Evolutionary conservation across 2,329 filamentous ascomycete species (phyloP), one percentile per base, ranked within the genome.

Genomic region (Cordyceps javanica): DNA sequence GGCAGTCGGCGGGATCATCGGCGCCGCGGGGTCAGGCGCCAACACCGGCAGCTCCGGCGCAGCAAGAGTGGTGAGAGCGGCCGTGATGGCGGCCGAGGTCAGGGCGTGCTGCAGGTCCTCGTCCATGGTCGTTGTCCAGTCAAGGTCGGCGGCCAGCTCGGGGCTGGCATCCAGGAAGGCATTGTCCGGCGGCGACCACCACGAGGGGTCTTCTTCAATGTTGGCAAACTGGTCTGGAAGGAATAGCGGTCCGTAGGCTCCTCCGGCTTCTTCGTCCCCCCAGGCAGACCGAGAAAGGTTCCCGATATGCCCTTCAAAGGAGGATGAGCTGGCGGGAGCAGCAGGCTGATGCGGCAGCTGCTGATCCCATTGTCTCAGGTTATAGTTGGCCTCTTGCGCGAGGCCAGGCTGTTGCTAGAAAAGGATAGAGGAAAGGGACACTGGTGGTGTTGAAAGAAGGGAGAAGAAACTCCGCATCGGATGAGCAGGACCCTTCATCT

Each of bases 351-450:
- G 56, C 23, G 39, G 49, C 39, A 41, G 41, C 49, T 46, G 48
- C 56, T 46, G 56, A 44, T 54, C 56, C 56, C 56, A 58, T 58
- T 45, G 48, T 58, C 42, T 46, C 56, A 58, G 48, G 25, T 51
- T 58, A 26, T 58, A 11, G 10, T 25, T 48, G 56, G 49, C 56
- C 56, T 58, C 56, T 46, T 58, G 34, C 49, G 56, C 56, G 56
- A 58, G 56, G 56, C 56, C 56, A 54, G 45, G 42, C 49, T 57
- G 19, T 19, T 41, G 25, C 19, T 56, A 56, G 6, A 55, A 13
- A 36, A 14, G 10, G n/a, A 19, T 16, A 13, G n/a, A 26, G 26
- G 26, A 14, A 34, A 28, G 30, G n/a, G 36, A 30, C 34, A 25
- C 28, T 34, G 19, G n/a, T 21, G 28, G 38, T 41, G 55, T 28